Base-by-base conservation (phyloP, 2,329 filamentous ascomycete species). In the Basipetospora chlamydospora region DNA sequence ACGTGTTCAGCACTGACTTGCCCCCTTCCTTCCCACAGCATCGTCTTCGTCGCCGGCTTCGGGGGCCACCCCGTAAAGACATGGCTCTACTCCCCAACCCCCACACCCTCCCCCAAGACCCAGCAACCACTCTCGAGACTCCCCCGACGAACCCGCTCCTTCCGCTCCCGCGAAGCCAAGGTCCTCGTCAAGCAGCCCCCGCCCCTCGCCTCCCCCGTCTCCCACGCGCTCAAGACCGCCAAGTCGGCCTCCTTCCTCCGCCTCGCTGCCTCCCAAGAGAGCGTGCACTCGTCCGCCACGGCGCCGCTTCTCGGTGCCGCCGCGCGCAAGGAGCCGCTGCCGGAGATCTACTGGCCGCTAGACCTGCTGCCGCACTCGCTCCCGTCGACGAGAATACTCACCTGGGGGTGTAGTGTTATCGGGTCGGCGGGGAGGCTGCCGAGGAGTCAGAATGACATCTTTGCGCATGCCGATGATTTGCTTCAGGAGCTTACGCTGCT, bases 31-130 rank as follows among this genome's bases (percentile, higher is more conserved):
- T 16, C 20, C 9, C n/a, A 18, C 41, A 56, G 53, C 40, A 49
- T 56, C 26, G 41, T 56, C 15, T 42, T 56, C 34, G 44, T 56
- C 18, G 47, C 51, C 9, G 52, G 53, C 17, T 40, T 52, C 10
- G 53, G 53, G 1, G 50, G 50, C 12, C 53, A 56, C 28, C 51
- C 53, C 0, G 46, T 54, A 3, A 45, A 43, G 17, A 51, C 52
- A 15, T 55, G 51, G 51, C 50, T 40, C 23, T 41, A 33, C 4
- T 26, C 39, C 26, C 39, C 38, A 3, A 32, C 34, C 10, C n/a
- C 17, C 28, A n/a, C 40, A 42, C 4, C 31, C 43, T 35, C 9
- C 43, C 45, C 28, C 30, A 32, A 16, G 38, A 40, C 12, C 10
- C n/a, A n/a, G n/a, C n/a, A n/a, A n/a, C 42, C 5, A 35, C 26